Base-by-base conservation (phyloP, 352 stramenopile genomes). In the Globisporangium echinulatum region DNA sequence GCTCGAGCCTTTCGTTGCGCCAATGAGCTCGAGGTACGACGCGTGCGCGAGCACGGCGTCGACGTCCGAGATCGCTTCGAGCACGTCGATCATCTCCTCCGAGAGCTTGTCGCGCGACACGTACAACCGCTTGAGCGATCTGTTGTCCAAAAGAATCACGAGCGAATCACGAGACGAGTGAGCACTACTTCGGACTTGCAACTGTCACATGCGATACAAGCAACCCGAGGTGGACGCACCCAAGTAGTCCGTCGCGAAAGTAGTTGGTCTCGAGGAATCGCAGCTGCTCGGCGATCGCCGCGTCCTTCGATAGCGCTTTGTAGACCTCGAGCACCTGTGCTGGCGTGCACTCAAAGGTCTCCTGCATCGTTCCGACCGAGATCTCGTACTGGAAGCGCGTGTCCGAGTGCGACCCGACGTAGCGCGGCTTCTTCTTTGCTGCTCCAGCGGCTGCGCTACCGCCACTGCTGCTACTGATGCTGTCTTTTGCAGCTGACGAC, bases 41-140 rank as follows among this genome's bases (percentile, higher is more conserved):
- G 67, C 56, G 58, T 85, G 78, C 47, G 75, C 62, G n/a, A 92
- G 66, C 56, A 90, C 78, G 4, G 70, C 64, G 59, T 90, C 82
- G 14, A 92, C 69, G 59, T 92, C 82, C 15, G 79, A 87, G 55
- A 92, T 82, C 40, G 71, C 75, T 62, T 92, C 82, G 36, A 92
- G 68, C 44, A 90, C 69, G 44, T 92, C 71, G 25, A 79, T 63
- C 44, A 92, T 80, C 67, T 92, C 82, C 15, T 75, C 71, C 19
- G 77, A 84, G 36, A 92, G 72, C 61, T 85, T 80, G 39, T 65
- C 59, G 0, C 71, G 68, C 15, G 74, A 85, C 43, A 70, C 73
- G 57, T 87, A 90, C 14, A 92, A 63, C 9, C 79, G 72, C 63
- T 87, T 88, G 33, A 90, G 54, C 6, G 77, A 83, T 0, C 66